phyloP scores from a whole-genome alignment of 345 rosid species.

The Sonneratia alba region DNA sequence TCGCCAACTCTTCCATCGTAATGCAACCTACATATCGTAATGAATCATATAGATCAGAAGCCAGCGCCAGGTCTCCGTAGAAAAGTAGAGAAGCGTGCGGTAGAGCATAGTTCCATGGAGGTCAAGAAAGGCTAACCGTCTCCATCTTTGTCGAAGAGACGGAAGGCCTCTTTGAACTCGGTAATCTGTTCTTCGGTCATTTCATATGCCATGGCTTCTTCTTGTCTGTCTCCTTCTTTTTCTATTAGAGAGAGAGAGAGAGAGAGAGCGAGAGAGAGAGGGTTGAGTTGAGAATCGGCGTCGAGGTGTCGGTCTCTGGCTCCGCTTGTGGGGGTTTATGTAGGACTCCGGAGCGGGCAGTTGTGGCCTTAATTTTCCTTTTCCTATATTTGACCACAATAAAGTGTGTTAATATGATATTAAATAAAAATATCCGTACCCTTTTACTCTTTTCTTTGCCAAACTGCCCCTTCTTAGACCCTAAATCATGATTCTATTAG shows the following conservation, averaged over 20 bases:
- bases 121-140: conserved; percentile 34
- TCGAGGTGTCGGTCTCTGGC: background rate
- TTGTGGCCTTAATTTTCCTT: background rate
- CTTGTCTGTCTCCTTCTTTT: background rate
- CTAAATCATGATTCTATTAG: no score
- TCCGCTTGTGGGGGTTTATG: background rate
- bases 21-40: conserved; percentile 37
- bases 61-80: background rate
- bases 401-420: no score
- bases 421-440: no score
- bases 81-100: background rate
- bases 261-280: background rate
- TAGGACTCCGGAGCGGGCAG: background rate
- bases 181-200: conserved; percentile 47
- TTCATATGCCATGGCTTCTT: background rate
- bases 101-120: no score
- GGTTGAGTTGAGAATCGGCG: background rate
- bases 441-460: no score
- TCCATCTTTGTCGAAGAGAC: conserved; percentile 68
- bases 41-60: background rate
- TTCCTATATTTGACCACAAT: no score
- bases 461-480: no score
- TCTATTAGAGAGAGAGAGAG: background rate
- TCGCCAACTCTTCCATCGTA: conserved; percentile 67
- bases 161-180: conserved; percentile 68